Conservation (phyloP, 371 early-diverging fungal species). For the Phascolomyces articulosus region DNA sequence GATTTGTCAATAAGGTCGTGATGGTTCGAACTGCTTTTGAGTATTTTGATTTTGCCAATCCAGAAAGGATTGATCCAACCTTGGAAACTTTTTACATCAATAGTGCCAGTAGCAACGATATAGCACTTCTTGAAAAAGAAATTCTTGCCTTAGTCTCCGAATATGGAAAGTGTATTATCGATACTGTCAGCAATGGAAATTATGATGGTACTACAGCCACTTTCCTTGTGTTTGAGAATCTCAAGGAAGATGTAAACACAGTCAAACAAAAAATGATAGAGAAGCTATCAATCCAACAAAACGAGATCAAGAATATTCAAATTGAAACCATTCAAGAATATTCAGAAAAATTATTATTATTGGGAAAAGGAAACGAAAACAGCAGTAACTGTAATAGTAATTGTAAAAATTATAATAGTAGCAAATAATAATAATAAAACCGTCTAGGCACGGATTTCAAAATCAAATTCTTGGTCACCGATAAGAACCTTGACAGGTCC, state of each 20-base stretch:
- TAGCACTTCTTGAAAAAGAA: neutral
- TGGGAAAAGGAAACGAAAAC: neutral
- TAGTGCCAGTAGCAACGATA: neutral
- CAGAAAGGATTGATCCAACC: conserved; percentile 17
- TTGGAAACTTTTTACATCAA: conserved; percentile 1
- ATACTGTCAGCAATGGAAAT: conserved; percentile 9
- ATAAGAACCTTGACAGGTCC: conserved; percentile 34
- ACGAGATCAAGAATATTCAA: neutral
- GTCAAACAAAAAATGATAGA: conserved; percentile 8
- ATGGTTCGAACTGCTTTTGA: conserved; percentile 40
- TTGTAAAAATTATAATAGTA: neutral
- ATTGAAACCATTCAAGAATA: conserved; percentile 22
- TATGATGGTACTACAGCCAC: conserved; percentile 10
- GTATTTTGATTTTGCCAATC: conserved; percentile 37
- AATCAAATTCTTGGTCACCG: conserved; percentile 23
- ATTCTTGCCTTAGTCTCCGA: conserved; percentile 15
- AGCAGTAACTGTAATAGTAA: neutral
- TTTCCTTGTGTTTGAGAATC: conserved; percentile 36
- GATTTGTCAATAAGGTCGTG: conserved; percentile 33
- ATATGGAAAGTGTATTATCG: conserved; percentile 33
- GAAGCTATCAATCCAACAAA: neutral
- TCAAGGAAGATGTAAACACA: conserved; percentile 8
- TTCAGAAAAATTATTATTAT: conserved; percentile 4
- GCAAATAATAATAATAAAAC: neutral
- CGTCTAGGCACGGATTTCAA: conserved; percentile 16